Conservation (phyloP, 1,284 basidiomycete genomes). For the Marasmius tenuissimus region DNA sequence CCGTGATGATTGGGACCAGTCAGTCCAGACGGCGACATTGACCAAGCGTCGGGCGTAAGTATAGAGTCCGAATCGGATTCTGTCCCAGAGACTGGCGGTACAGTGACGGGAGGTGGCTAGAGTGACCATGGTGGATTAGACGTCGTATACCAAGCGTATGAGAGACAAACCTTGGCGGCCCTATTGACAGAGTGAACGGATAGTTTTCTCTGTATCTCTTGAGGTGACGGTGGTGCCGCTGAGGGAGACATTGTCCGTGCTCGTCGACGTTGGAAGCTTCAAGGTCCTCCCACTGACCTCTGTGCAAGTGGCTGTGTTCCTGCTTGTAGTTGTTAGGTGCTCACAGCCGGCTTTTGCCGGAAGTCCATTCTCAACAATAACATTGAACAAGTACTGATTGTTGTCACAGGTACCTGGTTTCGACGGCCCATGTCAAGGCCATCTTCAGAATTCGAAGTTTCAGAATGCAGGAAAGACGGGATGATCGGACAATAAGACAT, state of each 20-base stretch:
- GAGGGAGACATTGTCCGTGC: constrained; percentile 43
- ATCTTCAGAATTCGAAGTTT: too few relatives aligned
- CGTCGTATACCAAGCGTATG: background rate
- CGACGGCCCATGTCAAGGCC: too few relatives aligned
- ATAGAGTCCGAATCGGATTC: constrained; percentile 88
- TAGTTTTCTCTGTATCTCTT: constrained; percentile 86
- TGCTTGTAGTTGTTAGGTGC: background rate
- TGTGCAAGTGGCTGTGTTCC: background rate
- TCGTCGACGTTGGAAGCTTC: background rate
- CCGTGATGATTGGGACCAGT: constrained; percentile 41
- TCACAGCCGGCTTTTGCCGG: background rate
- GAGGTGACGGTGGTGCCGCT: constrained; percentile 76
- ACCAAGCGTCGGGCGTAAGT: constrained; percentile 50
- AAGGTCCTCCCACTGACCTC: background rate
- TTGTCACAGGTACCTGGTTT: too few relatives aligned
- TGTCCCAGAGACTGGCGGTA: constrained; percentile 65
- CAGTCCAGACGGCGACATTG: constrained; percentile 28
- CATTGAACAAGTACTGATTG: too few relatives aligned
- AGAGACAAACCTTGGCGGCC: constrained; percentile 39
- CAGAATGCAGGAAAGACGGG: too few relatives aligned
- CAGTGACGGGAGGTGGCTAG: constrained; percentile 33
- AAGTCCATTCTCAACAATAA: too few relatives aligned
- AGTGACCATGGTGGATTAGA: constrained; percentile 2
- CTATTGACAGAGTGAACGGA: constrained; percentile 68
- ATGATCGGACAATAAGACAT: too few relatives aligned